These are phyloP conservation scores for Hymenoscyphus linearis DNA, from an alignment of 2,329 filamentous ascomycete species.

Conservation along the genomic window DNA sequence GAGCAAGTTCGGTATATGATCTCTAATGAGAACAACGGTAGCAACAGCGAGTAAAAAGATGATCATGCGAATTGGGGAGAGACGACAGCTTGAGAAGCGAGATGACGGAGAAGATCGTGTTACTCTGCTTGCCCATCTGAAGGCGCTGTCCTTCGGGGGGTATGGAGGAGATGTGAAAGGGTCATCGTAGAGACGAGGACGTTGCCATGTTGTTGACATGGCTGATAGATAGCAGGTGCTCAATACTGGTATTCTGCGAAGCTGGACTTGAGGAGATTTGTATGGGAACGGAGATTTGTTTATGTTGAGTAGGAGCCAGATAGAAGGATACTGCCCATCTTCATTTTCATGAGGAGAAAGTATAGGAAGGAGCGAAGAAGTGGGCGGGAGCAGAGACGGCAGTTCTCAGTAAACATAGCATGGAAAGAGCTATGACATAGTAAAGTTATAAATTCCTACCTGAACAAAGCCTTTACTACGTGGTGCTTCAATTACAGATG, in stretches of 20 bases:
- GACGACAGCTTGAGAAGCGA: constrained; percentile 18
- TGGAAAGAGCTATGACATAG: not conserved
- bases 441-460: not conserved
- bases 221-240: not conserved
- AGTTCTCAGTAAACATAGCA: not conserved
- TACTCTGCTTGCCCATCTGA: constrained; percentile 19
- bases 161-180: constrained; percentile 21
- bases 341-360: not conserved
- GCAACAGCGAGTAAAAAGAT: constrained; percentile 12
- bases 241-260: not conserved
- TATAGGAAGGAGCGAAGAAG: not conserved
- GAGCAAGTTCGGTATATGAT: not conserved
- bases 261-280: not conserved
- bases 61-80: constrained; percentile 14
- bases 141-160: constrained; percentile 8
- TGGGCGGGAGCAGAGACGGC: not conserved
- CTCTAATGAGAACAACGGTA: constrained; percentile 10
- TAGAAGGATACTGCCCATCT: not conserved
- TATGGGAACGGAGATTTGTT: not conserved
- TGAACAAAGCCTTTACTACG: not conserved
- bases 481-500: no score
- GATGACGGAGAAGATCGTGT: constrained; percentile 8
- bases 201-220: constrained; percentile 17
- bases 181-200: constrained; percentile 17
- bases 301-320: not conserved